Percentiles rank a stretch among this genome's conserved stretches.
phyloP scores from a whole-genome alignment of 2,329 filamentous ascomycete genomes.

The Aspergillus unguis region DNA sequence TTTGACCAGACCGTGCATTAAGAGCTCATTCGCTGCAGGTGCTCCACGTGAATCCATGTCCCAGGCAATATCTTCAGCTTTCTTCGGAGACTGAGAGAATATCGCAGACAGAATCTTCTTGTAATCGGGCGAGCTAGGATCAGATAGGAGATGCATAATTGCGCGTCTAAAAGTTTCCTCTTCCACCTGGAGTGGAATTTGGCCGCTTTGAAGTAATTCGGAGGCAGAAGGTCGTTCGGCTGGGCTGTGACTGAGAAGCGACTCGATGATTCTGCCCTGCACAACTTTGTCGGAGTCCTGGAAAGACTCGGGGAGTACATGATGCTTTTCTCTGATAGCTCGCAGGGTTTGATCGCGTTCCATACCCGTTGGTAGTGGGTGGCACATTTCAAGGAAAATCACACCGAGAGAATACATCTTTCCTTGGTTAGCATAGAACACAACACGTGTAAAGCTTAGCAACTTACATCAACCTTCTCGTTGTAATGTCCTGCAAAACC shows the following conservation, averaged over 20 bases:
- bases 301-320: slow-evolving; percentile 71
- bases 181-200: slow-evolving; percentile 86
- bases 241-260: slow-evolving; percentile 76
- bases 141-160: slow-evolving; percentile 69
- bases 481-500: slow-evolving; percentile 74
- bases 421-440: background rate
- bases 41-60: slow-evolving; percentile 62
- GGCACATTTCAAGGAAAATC: slow-evolving; percentile 98
- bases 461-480: slow-evolving; percentile 80
- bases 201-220: slow-evolving; percentile 79
- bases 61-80: slow-evolving; percentile 77
- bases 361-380: slow-evolving; percentile 59
- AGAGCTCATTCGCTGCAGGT: slow-evolving; percentile 50
- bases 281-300: slow-evolving; percentile 62
- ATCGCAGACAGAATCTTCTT: slow-evolving; percentile 83
- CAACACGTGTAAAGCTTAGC: background rate
- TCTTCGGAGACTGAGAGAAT: slow-evolving; percentile 71
- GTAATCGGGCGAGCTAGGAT: slow-evolving; percentile 83
- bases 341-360: slow-evolving; percentile 65
- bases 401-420: slow-evolving; percentile 93
- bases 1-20: slow-evolving; percentile 71
- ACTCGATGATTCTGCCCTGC: slow-evolving; percentile 74
- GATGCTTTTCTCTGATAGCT: slow-evolving; percentile 63
- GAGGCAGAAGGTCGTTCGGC: slow-evolving; percentile 76
- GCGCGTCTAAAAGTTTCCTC: slow-evolving; percentile 85